Base-by-base conservation (phyloP, 345 rosid species). In the Brassica cretica region DNA sequence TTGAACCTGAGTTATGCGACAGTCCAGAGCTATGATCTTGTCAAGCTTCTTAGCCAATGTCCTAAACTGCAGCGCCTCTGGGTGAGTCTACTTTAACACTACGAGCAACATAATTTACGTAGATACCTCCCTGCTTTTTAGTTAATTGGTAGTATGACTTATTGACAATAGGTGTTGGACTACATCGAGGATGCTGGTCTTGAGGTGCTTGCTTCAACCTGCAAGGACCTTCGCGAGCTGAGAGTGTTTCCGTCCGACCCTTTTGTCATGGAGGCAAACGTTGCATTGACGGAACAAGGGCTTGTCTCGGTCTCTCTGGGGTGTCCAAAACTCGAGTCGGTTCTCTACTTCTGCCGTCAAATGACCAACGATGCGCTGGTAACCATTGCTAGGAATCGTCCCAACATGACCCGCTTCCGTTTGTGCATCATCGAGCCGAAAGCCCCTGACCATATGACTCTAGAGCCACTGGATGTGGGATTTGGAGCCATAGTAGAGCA, bases 241-340 rank as follows among this genome's bases (percentile, higher is more conserved):
- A 51, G 56, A 51, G 56, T 51, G 56, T 51, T 51, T 51, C 56
- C 56, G 19, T 51, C 56, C n/a, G 56, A 51, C 56, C 56, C 56
- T 51, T 51, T 51, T 51, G 56, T 51, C 56, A n/a, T 51, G 56
- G 56, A 51, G 56, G 56, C 56, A 51, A 51, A 51, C 56, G 56
- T 51, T 51, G 56, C 56, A n/a, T 51, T 51, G 56, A 51, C 56
- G 56, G 56, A 51, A 51, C 56, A 51, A 51, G 56, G 56, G 56
- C 56, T 51, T 51, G 56, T 51, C 56, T 51, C 56, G 3, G 56
- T 51, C 56, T 51, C 56, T 2, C 3, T 1, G 19, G 56, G 56
- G 7, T 51, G 56, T 51, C 56, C 56, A 51, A 51, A 51, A n/a
- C 56, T 51, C 56, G 56, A 51, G 56, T 51, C 56, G 8, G 56